Evolutionary conservation across 352 stramenopile genomes (phyloP), one percentile per base, ranked within the genome.

Genomic region (Pythium utonaiense): DNA sequence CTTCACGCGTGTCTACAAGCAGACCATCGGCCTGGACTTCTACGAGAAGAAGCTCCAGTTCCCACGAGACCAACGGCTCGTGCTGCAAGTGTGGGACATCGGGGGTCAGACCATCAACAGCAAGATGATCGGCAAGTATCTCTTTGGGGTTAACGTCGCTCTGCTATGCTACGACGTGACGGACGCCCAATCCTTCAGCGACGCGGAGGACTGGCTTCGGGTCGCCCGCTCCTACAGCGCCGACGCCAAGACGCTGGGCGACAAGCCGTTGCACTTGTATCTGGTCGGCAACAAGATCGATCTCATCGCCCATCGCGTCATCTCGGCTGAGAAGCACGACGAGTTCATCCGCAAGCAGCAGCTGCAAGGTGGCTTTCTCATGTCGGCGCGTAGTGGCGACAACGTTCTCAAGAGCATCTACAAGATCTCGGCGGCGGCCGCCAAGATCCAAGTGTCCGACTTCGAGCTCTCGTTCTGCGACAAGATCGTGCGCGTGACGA

Each of bases 281-380:
- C 64, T 94, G 19, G 80, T 94, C 5, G 87, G 85, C 31, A 96
- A 96, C 69, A 96, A 96, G 63, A 93, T 88, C 44, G 87, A 96
- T 50, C 73, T 96, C 51, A 77, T 93, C 17, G 77, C 73, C 0
- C 75, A 91, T 28, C 80, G 87, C n/a, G 77, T 88, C 10, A 77
- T 96, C 34, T 73, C 71, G 1, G 83, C 66, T 21, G 75, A 78
- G 4, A 80, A 88, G 48, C 85, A 96, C 72, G 76, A 91, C 21
- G 77, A 59, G 14, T 95, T 95, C 48, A 86, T 96, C 51, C 68
- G 64, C 8, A 60, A 68, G 17, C 78, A 95, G 27, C 36, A 70
- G 12, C 62, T 96, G 10, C 57, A 75, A 17, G 82, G 82, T 12
- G 82, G 81, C 12, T 96, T 95, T 57, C 69, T 95, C 25, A 75